These are phyloP conservation scores for Torulaspora quercuum DNA, from an alignment of 805 yeast species.

Conservation along the genomic window DNA sequence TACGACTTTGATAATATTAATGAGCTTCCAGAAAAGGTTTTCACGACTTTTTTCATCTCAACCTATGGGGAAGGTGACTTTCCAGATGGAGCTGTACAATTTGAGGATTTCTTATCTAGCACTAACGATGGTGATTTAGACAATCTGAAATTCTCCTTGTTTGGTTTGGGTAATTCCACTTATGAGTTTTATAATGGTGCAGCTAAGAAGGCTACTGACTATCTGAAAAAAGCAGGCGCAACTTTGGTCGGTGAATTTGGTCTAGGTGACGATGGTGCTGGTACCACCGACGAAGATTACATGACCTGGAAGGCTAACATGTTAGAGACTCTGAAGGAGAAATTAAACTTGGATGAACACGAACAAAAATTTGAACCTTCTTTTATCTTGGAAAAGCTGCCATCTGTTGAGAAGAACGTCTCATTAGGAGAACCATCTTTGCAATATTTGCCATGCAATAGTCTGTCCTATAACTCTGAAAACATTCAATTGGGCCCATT, in stretches of 20 bases:
- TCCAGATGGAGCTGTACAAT: slow-evolving; percentile 86
- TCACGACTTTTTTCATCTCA: slow-evolving; percentile 78
- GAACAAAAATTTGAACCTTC: slow-evolving; percentile 78
- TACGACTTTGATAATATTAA: slow-evolving; percentile 78
- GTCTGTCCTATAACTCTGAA: slow-evolving; percentile 37
- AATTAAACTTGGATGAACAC: slow-evolving; percentile 69
- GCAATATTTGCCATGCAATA: slow-evolving; percentile 44
- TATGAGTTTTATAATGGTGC: slow-evolving; percentile 89
- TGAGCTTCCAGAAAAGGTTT: slow-evolving; percentile 53
- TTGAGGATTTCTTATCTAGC: slow-evolving; percentile 61
- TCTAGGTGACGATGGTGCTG: slow-evolving; percentile 92
- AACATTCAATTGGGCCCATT: slow-evolving; percentile 64
- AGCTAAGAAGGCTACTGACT: slow-evolving; percentile 56
- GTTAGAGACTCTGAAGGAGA: slow-evolving; percentile 60
- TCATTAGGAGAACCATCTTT: slow-evolving; percentile 80
- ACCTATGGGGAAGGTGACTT: slow-evolving; percentile 99
- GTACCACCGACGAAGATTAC: slow-evolving; percentile 92
- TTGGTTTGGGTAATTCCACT: slow-evolving; percentile 93
- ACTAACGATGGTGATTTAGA: slow-evolving; percentile 51
- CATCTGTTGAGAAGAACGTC: slow-evolving; percentile 41
- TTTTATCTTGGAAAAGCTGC: slow-evolving; percentile 42
- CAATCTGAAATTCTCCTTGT: slow-evolving; percentile 64
- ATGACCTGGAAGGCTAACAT: slow-evolving; percentile 85
- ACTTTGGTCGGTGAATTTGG: slow-evolving; percentile 72
- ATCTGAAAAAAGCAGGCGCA: slow-evolving; percentile 64